These are phyloP conservation scores for Tolypocladium capitatum DNA, from an alignment of 2,329 filamentous ascomycete species.

Conservation along the genomic window DNA sequence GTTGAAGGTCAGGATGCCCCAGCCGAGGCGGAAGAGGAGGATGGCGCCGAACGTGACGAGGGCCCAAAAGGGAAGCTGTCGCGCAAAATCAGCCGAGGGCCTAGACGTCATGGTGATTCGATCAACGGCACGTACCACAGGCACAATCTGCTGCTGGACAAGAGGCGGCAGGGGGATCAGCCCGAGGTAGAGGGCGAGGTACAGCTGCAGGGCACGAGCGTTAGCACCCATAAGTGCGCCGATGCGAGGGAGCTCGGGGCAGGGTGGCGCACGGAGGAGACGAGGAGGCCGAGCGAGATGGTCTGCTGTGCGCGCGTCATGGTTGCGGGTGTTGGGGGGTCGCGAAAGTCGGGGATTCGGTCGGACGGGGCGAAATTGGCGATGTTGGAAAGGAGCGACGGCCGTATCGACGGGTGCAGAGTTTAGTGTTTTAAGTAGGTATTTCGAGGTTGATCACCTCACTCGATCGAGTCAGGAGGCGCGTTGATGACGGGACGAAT, in stretches of 20 bases:
- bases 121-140: constrained; percentile 47
- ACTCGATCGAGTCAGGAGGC: constrained; percentile 2
- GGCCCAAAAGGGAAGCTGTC: constrained; percentile 81
- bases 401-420: constrained; percentile 4
- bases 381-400: constrained; percentile 5
- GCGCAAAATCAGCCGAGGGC: constrained; percentile 1
- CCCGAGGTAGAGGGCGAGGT: constrained; percentile 73
- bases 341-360: too few species aligned
- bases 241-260: not conserved
- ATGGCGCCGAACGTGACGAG: constrained; percentile 85
- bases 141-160: constrained; percentile 75
- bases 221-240: not conserved
- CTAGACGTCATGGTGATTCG: fast-evolving
- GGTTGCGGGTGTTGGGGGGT: constrained; percentile 17
- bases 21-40: constrained; percentile 82
- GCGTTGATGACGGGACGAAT: constrained; percentile 2
- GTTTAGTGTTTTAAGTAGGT: not conserved
- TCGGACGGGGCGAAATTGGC: not conserved
- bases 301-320: constrained; percentile 96
- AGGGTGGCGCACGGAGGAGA: constrained; percentile 60
- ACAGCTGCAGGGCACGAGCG: constrained; percentile 52
- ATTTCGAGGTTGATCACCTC: not conserved
- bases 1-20: constrained; percentile 91
- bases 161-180: constrained; percentile 67
- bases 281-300: constrained; percentile 72